A percentile compares a stretch with the other conserved stretches of the same genome.
Conservation (phyloP, 768 basidiomycete species). For the Hortiboletus campestris region DNA sequence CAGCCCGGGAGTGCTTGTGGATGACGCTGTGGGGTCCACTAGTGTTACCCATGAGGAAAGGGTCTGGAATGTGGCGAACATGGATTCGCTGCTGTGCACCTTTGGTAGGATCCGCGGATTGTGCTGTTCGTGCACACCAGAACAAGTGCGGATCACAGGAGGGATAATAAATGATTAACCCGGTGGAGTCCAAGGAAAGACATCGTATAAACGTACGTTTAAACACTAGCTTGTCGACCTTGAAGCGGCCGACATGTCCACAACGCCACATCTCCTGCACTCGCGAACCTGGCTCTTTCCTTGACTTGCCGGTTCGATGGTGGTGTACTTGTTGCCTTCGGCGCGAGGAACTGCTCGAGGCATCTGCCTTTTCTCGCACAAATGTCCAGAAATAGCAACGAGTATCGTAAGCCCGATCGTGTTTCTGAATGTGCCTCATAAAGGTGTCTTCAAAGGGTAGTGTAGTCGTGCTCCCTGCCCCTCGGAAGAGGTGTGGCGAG, state of each 20-base stretch:
- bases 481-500: conserved; percentile 29
- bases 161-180: background rate
- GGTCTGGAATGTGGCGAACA: conserved; percentile 54
- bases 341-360: conserved; percentile 20
- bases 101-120: conserved; percentile 49
- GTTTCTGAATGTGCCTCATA: conserved; percentile 32
- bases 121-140: conserved; percentile 25
- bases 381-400: conserved; percentile 58
- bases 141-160: background rate
- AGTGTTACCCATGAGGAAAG: conserved; percentile 40
- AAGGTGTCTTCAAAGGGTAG: conserved; percentile 42
- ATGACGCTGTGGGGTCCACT: conserved; percentile 66
- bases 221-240: conserved; percentile 46
- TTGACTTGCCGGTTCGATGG: conserved; percentile 14
- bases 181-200: conserved; percentile 18
- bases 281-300: conserved; percentile 21
- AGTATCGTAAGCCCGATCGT: conserved; percentile 44
- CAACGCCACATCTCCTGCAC: conserved; percentile 67
- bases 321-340: conserved; percentile 22
- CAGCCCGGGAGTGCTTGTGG: conserved; percentile 79
- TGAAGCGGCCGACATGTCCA: conserved; percentile 60
- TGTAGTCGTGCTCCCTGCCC: conserved; percentile 35
- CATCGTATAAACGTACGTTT: conserved; percentile 30
- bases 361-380: conserved; percentile 49
- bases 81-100: conserved; percentile 68